Conservation (phyloP, 176 grass and related monocot species). For the Zizania latifolia region DNA sequence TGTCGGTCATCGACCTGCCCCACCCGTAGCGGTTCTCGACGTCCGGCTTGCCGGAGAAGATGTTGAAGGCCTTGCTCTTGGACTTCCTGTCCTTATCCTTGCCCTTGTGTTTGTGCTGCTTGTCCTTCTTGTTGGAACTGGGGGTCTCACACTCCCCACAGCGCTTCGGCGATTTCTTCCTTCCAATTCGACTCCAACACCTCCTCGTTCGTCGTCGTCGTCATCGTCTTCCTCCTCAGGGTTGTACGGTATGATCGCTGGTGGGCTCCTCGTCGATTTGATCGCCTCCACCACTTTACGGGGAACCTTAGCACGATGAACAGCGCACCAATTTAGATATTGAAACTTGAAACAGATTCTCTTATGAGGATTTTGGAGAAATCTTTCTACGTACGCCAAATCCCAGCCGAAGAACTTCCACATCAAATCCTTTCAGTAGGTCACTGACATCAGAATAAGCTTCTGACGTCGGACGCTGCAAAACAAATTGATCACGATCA, state of each 20-base stretch:
- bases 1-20: conserved; percentile 63
- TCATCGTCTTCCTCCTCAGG: conserved; percentile 12
- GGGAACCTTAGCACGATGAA: conserved; percentile 3
- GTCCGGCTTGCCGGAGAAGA: conserved; percentile 60
- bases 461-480: conserved; percentile 51
- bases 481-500: too few species aligned
- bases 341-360: too few species aligned
- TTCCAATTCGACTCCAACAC: conserved; percentile 49
- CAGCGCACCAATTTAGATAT: too few species aligned
- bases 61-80: conserved; percentile 66
- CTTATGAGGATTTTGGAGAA: too few species aligned
- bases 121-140: conserved; percentile 60
- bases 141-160: conserved; percentile 37
- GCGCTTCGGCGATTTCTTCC: conserved; percentile 41
- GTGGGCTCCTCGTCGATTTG: conserved; percentile 22
- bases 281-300: conserved; percentile 23
- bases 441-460: conserved; percentile 62
- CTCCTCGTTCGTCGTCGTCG: too few species aligned
- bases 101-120: conserved; percentile 29
- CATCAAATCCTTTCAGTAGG: conserved; percentile 65
- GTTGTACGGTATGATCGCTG: conserved; percentile 45
- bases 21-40: conserved; percentile 86
- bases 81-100: conserved; percentile 27
- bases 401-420: conserved; percentile 46
- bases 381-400: conserved; percentile 87